These are phyloP conservation scores for Viola pubescens DNA, from an alignment of 441 rosid genomes.

Conservation along the genomic window DNA sequence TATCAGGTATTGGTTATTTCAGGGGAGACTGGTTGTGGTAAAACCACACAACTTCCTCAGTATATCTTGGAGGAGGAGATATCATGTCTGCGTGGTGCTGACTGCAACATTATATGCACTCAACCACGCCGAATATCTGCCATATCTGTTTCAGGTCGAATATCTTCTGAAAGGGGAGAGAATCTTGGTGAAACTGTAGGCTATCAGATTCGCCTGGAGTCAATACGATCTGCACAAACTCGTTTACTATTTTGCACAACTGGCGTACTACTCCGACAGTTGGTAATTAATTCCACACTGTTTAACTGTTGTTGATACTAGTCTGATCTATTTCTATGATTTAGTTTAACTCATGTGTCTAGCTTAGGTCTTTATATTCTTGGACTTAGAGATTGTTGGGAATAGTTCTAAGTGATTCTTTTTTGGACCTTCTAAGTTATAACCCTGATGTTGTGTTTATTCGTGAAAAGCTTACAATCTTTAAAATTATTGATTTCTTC, in stretches of 20 bases:
- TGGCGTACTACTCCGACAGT: conserved; percentile 73
- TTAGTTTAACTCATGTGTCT: too few species aligned
- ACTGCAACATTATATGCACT: conserved; percentile 85
- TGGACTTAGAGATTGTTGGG: too few species aligned
- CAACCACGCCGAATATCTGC: conserved; percentile 96
- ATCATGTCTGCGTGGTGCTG: conserved; percentile 61
- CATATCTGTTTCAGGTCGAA: conserved; percentile 83
- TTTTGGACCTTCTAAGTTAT: too few species aligned
- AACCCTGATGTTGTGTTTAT: too few species aligned
- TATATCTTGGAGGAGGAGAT: conserved; percentile 86
- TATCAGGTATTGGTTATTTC: conserved; percentile 80
- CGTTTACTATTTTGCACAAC: conserved; percentile 89
- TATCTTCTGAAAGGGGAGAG: conserved; percentile 92
- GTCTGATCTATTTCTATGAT: too few species aligned
- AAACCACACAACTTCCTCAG: conserved; percentile 94
- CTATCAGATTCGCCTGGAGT: conserved; percentile 88
- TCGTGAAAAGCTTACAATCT: too few species aligned
- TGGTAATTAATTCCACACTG: conserved; percentile 38
- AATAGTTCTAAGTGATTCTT: too few species aligned
- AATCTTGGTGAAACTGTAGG: conserved; percentile 81
- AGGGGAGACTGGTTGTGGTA: conserved; percentile 98
- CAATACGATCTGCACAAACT: conserved; percentile 69
- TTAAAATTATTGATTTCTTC: too few species aligned
- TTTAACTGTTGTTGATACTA: neutral
- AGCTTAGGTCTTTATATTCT: too few species aligned